Conservation (phyloP, 192 early-diverging fungal genomes). For the Polychytrium aggregatum region DNA sequence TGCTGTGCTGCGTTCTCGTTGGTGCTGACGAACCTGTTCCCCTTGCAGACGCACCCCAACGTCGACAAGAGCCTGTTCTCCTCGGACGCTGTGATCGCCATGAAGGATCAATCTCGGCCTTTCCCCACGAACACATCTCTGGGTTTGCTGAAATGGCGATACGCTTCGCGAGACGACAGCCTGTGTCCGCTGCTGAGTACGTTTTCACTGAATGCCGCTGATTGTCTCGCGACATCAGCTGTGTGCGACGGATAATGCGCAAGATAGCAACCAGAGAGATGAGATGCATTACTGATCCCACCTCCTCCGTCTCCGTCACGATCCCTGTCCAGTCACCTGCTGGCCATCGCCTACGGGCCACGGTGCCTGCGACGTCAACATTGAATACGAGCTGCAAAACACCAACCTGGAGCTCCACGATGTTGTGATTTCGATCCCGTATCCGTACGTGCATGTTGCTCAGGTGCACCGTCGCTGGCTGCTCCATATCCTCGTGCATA, state of each 20-base stretch:
- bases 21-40: background rate
- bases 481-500: background rate
- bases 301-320: too few species aligned
- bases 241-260: too few species aligned
- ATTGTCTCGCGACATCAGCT: too few species aligned
- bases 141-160: conserved; percentile 84
- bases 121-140: conserved; percentile 81
- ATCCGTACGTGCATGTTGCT: conserved; percentile 47
- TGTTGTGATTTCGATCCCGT: conserved; percentile 81
- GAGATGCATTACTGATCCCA: too few species aligned
- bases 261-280: too few species aligned
- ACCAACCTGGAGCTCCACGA: conserved; percentile 68
- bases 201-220: too few species aligned
- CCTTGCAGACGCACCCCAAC: conserved; percentile 81
- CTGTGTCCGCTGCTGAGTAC: conserved; percentile 70
- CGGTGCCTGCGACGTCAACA: conserved; percentile 87
- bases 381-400: conserved; percentile 87
- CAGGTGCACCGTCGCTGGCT: background rate
- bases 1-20: background rate
- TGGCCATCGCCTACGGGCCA: conserved; percentile 88
- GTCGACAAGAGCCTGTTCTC: conserved; percentile 86
- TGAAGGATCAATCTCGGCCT: conserved; percentile 67
- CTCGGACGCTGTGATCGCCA: conserved; percentile 54
- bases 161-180: conserved; percentile 69
- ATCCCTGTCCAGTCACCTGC: conserved; percentile 92